Evolutionary conservation across 2,329 filamentous ascomycete genomes (phyloP).

Genomic region (Hypomyces perniciosus): DNA sequence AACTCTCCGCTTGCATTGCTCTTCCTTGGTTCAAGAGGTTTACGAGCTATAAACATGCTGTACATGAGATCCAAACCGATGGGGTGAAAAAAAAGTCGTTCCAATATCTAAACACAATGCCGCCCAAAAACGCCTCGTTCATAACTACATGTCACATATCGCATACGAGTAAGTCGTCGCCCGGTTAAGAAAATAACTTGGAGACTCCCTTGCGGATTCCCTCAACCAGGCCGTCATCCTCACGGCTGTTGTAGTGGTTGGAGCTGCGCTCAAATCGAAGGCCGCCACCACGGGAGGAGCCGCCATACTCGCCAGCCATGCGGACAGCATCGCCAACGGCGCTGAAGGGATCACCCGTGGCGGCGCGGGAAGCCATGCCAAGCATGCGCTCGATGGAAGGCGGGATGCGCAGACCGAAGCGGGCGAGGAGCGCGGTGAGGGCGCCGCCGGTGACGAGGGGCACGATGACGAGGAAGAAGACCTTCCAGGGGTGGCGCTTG

Average conservation of each 20-base stretch:
- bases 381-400: slow-evolving; percentile 53
- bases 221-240: slow-evolving; percentile 27
- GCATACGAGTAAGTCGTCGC: background rate
- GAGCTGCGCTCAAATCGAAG: slow-evolving; percentile 34
- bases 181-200: slow-evolving; percentile 33
- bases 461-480: slow-evolving; percentile 81
- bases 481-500: slow-evolving; percentile 76
- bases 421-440: slow-evolving; percentile 67
- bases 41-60: no score
- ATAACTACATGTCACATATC: background rate
- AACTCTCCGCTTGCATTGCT: no score
- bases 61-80: no score
- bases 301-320: slow-evolving; percentile 39
- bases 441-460: slow-evolving; percentile 81
- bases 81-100: background rate
- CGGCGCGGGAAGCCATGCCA: slow-evolving; percentile 45
- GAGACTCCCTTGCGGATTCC: slow-evolving; percentile 32
- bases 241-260: slow-evolving; percentile 21
- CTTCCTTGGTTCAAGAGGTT: no score
- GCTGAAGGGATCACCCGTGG: slow-evolving; percentile 41
- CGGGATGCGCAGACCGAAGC: slow-evolving; percentile 75
- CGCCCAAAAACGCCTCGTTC: background rate
- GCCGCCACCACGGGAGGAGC: slow-evolving; percentile 19
- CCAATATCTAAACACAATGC: background rate
- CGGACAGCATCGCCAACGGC: slow-evolving; percentile 50